Base-by-base conservation (phyloP, 2,329 filamentous ascomycete species). In the Cercospora nicotianae region DNA sequence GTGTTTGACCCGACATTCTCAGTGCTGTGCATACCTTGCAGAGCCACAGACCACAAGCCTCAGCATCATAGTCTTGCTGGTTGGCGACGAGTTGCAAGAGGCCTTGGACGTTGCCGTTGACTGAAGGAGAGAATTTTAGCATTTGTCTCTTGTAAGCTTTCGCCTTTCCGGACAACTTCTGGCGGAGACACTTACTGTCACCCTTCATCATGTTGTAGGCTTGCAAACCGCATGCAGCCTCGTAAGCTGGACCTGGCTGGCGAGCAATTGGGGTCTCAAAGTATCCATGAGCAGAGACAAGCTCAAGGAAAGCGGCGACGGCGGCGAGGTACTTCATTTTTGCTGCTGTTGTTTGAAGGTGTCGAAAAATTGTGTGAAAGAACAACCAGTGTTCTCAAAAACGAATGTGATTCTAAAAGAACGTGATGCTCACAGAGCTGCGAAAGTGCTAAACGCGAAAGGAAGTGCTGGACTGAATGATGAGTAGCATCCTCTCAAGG, bases 81-180 rank as follows among this genome's bases (percentile, higher is more conserved):
- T 65, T 67, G 3, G 68, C 67, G 36, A 81, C 83, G 60, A 84
- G 79, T 75, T 87, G 84, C 53, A 86, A 79, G 70, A 85, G 80
- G 66, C 82, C 82, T 77, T 88, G 86, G 70, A 88, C 78, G 77
- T 87, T 88, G 72, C 85, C 85, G 76, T 84, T 85, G 76, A 83
- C 48, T 55, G 4, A 1, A 9, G 13, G 7, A n/a, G 7, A n/a
- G 2, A 1, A 5, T 5, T 2, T 55, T 23, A 53, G 48, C 23
- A 28, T 53, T 5, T n/a, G 48, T 53, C 45, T 23, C 42, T 45
- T 48, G 3, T 1, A 6, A 3, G 1, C 5, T 8, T 2, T 12
- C 16, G 48, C 12, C 9, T 1, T 20, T 26, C 10, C n/a, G n/a
- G n/a, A n/a, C n/a, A n/a, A n/a, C n/a, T n/a, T n/a, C n/a, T n/a